These are phyloP conservation scores for Teunomyces stri DNA, from an alignment of 805 yeast species.

Conservation along the genomic window DNA sequence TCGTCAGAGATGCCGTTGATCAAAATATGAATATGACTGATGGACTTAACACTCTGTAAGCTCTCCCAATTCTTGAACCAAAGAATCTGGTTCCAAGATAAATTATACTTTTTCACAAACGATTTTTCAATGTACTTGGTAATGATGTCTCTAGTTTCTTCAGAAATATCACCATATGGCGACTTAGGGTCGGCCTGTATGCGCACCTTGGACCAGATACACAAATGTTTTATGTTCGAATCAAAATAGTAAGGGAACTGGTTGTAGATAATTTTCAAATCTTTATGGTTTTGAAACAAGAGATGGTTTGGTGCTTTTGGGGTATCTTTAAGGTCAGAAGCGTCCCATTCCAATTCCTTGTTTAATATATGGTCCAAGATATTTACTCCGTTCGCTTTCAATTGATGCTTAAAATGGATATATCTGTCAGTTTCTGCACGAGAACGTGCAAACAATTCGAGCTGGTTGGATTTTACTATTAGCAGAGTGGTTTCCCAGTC, in stretches of 20 bases:
- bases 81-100: constrained; percentile 36
- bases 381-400: constrained; percentile 33
- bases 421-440: constrained; percentile 43
- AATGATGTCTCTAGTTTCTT: constrained; percentile 38
- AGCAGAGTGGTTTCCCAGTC: constrained; percentile 44
- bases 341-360: constrained; percentile 51
- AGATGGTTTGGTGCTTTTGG: constrained; percentile 32
- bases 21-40: constrained; percentile 71
- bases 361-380: constrained; percentile 50
- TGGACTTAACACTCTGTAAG: constrained; percentile 62
- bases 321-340: constrained; percentile 25
- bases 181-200: constrained; percentile 52
- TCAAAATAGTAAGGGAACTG: constrained; percentile 69
- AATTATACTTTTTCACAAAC: constrained; percentile 44
- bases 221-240: constrained; percentile 50
- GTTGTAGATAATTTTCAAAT: constrained; percentile 49
- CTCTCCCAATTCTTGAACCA: constrained; percentile 77
- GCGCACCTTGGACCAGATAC: constrained; percentile 64
- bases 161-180: constrained; percentile 50
- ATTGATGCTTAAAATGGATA: constrained; percentile 40
- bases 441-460: constrained; percentile 51
- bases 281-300: constrained; percentile 41
- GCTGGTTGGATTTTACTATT: constrained; percentile 39
- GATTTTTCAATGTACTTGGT: constrained; percentile 47
- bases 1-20: constrained; percentile 34